Base-by-base conservation (phyloP, 2,329 filamentous ascomycete genomes). In the Aspergillus novofumigatus region DNA sequence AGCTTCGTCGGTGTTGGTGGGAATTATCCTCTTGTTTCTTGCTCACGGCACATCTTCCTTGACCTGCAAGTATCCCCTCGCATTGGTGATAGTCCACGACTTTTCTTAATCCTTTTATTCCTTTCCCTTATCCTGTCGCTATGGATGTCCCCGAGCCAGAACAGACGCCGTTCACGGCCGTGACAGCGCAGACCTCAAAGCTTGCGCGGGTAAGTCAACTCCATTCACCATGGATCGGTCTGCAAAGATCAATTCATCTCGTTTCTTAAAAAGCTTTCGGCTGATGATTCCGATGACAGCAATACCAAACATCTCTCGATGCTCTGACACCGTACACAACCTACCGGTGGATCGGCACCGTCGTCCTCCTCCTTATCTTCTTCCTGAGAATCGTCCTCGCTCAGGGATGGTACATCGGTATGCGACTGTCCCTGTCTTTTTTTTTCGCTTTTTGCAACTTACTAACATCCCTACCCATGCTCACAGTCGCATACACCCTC, bases 321-420 rank as follows among this genome's bases (percentile, higher is more conserved):
- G 90, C 92, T 78, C 93, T 89, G 53, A 97, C 93, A 9, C 94
- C 94, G 14, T 95, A 86, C 76, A 87, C 92, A 54, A 80, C 88
- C 57, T 96, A 97, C 79, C 85, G 94, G 82, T 99, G 94, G 94
- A 73, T 89, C 60, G 88, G 87, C 74, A 96, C 93, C n/a, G 90
- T 77, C 52, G 80, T 84, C 44, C 81, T 89, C 55, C 85, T 97
- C 58, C 56, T 91, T 61, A 61, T 92, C 67, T 99, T 99, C 81
- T 93, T 91, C 73, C 73, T 94, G 65, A 88, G 94, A 72, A 95
- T 99, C 75, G 81, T 99, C 64, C 62, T 96, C 52, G 91, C 92
- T 58, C 92, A 97, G 80, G 94, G 94, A 77, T 99, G 94, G 94
- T 99, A 99, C 75, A 97, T 99, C 65, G 92, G 92, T 96, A 82